A percentile compares a stretch with the other conserved stretches of the same genome.
Conservation (phyloP, 345 rosid species). For the Carallia pectinifolia region DNA sequence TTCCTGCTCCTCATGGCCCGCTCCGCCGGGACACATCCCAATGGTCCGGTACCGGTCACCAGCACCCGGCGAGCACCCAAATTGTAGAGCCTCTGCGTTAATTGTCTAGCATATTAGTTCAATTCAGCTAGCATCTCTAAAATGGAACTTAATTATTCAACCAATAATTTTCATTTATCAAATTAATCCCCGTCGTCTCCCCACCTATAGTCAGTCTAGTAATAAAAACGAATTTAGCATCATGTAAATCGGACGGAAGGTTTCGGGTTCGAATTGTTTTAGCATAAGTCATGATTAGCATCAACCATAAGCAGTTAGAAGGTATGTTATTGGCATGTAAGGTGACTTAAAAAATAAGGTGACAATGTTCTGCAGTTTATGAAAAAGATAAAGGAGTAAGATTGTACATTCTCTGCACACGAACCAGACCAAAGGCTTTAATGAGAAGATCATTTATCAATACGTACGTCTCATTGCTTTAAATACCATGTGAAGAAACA, state of each 20-base stretch:
- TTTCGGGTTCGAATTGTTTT: too few species aligned
- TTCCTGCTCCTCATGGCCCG: constrained; percentile 49
- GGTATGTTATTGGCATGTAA: too few species aligned
- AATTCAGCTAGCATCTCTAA: not conserved
- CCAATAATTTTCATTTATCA: not conserved
- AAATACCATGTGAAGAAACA: not conserved
- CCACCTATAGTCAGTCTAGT: too few species aligned
- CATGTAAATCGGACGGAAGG: too few species aligned
- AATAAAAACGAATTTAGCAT: too few species aligned
- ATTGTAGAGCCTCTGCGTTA: constrained; percentile 46
- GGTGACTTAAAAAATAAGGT: too few species aligned
- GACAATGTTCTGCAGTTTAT: too few species aligned
- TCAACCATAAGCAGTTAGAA: too few species aligned
- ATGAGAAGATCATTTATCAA: not conserved
- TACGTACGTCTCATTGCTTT: not conserved
- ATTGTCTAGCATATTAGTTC: not conserved
- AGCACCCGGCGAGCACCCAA: constrained; percentile 79
- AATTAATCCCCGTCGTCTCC: too few species aligned
- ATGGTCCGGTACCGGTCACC: constrained; percentile 85
- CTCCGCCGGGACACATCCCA: constrained; percentile 84
- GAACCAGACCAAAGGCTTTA: not conserved
- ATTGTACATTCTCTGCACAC: not conserved
- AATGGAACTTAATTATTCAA: not conserved
- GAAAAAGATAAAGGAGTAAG: not conserved
- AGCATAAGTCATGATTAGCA: too few species aligned